Base-by-base conservation (phyloP, 202 grass and related monocot genomes). In the Carex arenaria region DNA sequence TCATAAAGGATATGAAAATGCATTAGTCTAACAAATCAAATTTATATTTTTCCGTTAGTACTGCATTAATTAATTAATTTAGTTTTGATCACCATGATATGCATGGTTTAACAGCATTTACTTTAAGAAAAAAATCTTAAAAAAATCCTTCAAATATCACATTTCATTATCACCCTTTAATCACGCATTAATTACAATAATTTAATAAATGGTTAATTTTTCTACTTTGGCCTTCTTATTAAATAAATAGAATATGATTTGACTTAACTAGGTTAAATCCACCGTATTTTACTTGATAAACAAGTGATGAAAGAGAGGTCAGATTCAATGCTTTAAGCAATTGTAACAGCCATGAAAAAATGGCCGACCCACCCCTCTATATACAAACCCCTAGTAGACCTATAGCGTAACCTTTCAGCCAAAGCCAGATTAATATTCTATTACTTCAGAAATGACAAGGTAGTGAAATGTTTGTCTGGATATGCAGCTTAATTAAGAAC, bases 331-430 rank as follows among this genome's bases (percentile, higher is more conserved):
- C 80, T 82, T 82, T 10, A 82, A 82, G 80, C 80, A 82, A 38
- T 66, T 52, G 79, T 81, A 81, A 65, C 31, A 12, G 49, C 47
- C 80, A 67, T 82, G 80, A 82, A 82, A 82, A 67, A 18, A 82
- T 56, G 72, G 65, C 80, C 80, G 80, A 82, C 23, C 59, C 40
- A 69, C 49, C 70, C 52, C 47, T 67, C 43, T 36, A 30, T 12
- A 54, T 18, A 18, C 12, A 75, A 40, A 45, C 42, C 38, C 22
- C 72, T 57, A 57, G 47, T 47, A 47, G 9, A 10, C 18, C 72
- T 82, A 52, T 70, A n/a, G 49, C 80, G 17, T 82, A 69, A 82
- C 62, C 80, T 82, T 82, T 34, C 60, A 67, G 80, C 43, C 47
- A 69, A 82, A 82, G 64, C 64, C 20, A 82, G 17, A 53, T 17